These are phyloP conservation scores for Blastomyces percursus DNA, from an alignment of 2,329 filamentous ascomycete genomes.

Conservation along the genomic window DNA sequence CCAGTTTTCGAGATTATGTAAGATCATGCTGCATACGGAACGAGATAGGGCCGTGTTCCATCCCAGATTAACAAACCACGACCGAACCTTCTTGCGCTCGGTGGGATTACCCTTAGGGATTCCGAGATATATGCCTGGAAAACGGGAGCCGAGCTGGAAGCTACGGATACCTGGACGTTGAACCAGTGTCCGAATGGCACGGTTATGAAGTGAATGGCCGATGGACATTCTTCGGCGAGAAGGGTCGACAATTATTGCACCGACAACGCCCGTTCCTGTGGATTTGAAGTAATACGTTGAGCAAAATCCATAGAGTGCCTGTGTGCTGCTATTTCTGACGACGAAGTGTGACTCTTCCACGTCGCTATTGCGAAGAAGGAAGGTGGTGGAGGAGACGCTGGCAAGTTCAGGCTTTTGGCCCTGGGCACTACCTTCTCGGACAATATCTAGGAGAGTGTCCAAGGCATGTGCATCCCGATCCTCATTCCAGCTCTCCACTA, in stretches of 20 bases:
- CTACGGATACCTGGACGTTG: constrained; percentile 63
- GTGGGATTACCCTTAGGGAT: constrained; percentile 58
- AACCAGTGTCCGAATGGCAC: constrained; percentile 64
- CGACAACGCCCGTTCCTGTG: constrained; percentile 64
- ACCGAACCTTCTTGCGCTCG: constrained; percentile 50
- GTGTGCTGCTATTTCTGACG: constrained; percentile 85
- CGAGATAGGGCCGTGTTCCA: constrained; percentile 64
- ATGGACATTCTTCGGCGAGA: constrained; percentile 77
- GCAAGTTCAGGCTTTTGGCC: constrained; percentile 58
- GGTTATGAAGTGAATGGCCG: constrained; percentile 75
- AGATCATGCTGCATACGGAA: constrained; percentile 59
- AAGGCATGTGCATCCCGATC: constrained; percentile 64
- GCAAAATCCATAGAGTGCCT: constrained; percentile 82
- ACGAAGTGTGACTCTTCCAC: constrained; percentile 81
- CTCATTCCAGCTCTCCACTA: constrained; percentile 78
- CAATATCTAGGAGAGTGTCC: constrained; percentile 59
- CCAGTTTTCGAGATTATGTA: constrained; percentile 64
- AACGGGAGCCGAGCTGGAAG: constrained; percentile 67
- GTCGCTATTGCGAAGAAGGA: constrained; percentile 59
- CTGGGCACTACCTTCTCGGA: constrained; percentile 52
- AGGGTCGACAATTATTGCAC: constrained; percentile 82
- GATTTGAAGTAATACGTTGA: constrained; percentile 70
- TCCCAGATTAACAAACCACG: constrained; percentile 81
- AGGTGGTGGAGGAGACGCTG: constrained; percentile 60
- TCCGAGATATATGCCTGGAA: constrained; percentile 78